Percentiles rank a stretch among this genome's conserved stretches.
These are phyloP conservation scores for Leishmania tropica DNA, from an alignment of 208 protist species.

Conservation along the genomic window DNA sequence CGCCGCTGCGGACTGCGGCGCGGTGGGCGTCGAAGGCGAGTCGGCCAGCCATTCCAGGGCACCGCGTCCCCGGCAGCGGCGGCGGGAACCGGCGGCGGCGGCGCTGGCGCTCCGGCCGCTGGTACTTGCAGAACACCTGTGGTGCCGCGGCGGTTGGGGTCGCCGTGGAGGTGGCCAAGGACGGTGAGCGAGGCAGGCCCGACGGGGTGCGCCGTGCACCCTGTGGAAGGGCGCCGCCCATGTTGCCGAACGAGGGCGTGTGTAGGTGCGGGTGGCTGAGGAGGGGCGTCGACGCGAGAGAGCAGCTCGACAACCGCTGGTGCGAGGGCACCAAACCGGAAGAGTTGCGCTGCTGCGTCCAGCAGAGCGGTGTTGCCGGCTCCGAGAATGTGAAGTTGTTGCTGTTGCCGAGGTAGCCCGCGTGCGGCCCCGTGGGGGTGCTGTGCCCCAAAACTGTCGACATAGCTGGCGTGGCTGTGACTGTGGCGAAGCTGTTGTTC, in stretches of 20 bases:
- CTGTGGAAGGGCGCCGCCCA: background rate
- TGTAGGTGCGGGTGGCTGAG: background rate
- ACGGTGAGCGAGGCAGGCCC: background rate
- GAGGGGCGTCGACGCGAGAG: conserved; percentile 14
- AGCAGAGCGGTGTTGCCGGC: conserved; percentile 16
- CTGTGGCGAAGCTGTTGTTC: conserved; percentile 3
- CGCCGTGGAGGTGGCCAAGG: background rate
- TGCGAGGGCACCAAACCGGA: background rate
- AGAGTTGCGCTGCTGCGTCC: conserved; percentile 9
- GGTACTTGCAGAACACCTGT: conserved; percentile 26
- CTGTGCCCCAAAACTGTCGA: conserved; percentile 8
- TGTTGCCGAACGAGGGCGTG: background rate
- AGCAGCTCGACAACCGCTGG: conserved; percentile 5
- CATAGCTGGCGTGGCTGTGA: conserved; percentile 11
- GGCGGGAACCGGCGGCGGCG: conserved; percentile 9
- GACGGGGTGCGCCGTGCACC: conserved; percentile 5
- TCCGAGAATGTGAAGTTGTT: conserved; percentile 6
- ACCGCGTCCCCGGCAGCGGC: conserved; percentile 16
- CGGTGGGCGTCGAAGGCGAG: conserved; percentile 33
- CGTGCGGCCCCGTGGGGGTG: background rate
- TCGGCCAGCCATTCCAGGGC: conserved; percentile 20
- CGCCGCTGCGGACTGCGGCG: conserved; percentile 15
- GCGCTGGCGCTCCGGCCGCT: conserved; percentile 26
- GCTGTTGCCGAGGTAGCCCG: background rate
- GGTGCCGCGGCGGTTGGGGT: background rate